Base-by-base conservation (phyloP, 2,329 filamentous ascomycete genomes). In the Paecilomyces formosus region DNA sequence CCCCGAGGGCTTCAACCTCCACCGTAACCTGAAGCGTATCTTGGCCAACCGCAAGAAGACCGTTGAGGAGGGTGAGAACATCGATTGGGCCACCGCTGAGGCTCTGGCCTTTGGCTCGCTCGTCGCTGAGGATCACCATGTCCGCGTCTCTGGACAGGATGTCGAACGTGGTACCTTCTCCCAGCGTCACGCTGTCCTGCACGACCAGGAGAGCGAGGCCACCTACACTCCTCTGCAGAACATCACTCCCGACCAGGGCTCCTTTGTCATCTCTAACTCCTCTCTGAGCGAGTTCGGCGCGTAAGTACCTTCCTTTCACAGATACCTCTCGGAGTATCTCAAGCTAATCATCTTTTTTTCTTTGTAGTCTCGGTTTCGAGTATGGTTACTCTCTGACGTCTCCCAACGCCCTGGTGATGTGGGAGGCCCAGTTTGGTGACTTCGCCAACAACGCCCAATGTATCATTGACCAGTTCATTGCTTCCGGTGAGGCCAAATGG, bases 401-500 rank as follows among this genome's bases (percentile, higher is more conserved):
- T 30, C 94, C 94, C 59, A 96, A 97, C 73, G 93, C 94, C 39
- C 85, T 99, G 26, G 93, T 99, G 68, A 96, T 99, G 87, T 99
- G 94, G 94, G 94, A 99, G 80, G 94, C 94, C 39, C 94, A 99
- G 78, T 99, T 99, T 71, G 94, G 94, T 82, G 94, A 99, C 78
- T 99, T 99, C 70, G 94, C 94, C 82, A 99, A 99, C 84, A 99
- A 97, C 72, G 93, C 94, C 51, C 94, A 99, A 79, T 96, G 92
- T 75, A 95, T 99, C 77, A 95, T 99, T 71, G 94, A 99, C 76
- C 94, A 99, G 78, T 99, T 99, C 79, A 88, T 99, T 68, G 93
- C 94, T 55, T 97, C 94, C 62, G 94, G 94, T 72, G 94, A 99
- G 79, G 88, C 90, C 64, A 99, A 99, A 81, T 99, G 94, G 94